Conservation (phyloP, 108 stramenopile species). For the Fragilariopsis cylindrus region DNA sequence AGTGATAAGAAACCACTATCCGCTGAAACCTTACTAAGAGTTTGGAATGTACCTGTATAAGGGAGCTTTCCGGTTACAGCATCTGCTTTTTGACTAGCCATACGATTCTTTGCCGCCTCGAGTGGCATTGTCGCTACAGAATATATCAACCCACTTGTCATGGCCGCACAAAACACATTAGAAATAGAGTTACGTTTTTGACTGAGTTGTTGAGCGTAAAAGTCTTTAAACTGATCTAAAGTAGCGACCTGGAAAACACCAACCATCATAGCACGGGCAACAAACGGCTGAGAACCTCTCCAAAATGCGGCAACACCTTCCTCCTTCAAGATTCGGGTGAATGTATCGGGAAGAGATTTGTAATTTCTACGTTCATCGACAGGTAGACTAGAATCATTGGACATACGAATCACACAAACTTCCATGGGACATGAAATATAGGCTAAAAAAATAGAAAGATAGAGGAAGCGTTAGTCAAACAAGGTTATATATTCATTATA, state of each 20-base stretch:
- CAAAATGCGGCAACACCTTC: conserved; percentile 89
- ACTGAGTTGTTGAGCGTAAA: conserved; percentile 58
- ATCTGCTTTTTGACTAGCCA: conserved; percentile 89
- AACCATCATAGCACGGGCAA: conserved; percentile 90
- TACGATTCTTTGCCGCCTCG: conserved; percentile 92
- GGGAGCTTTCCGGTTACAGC: conserved; percentile 75
- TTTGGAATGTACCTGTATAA: conserved; percentile 84
- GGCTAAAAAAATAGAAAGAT: conserved; percentile 27
- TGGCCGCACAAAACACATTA: conserved; percentile 90
- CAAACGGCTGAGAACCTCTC: conserved; percentile 89
- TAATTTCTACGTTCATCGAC: conserved; percentile 84
- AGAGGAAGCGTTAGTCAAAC: too few species aligned
- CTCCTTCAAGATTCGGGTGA: conserved; percentile 71
- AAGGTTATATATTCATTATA: too few species aligned
- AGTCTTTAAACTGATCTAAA: conserved; percentile 90
- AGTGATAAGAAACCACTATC: conserved; percentile 83
- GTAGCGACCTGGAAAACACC: conserved; percentile 95
- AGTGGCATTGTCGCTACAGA: conserved; percentile 93
- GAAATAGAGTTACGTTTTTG: conserved; percentile 80
- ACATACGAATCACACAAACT: conserved; percentile 91
- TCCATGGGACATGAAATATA: conserved; percentile 92
- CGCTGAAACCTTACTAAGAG: conserved; percentile 60
- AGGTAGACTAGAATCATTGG: conserved; percentile 88
- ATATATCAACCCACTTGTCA: conserved; percentile 93
- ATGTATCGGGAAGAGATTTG: conserved; percentile 73